Evolutionary conservation across 2,329 filamentous ascomycete genomes (phyloP).

Genomic region (Penicillium sp.): DNA sequence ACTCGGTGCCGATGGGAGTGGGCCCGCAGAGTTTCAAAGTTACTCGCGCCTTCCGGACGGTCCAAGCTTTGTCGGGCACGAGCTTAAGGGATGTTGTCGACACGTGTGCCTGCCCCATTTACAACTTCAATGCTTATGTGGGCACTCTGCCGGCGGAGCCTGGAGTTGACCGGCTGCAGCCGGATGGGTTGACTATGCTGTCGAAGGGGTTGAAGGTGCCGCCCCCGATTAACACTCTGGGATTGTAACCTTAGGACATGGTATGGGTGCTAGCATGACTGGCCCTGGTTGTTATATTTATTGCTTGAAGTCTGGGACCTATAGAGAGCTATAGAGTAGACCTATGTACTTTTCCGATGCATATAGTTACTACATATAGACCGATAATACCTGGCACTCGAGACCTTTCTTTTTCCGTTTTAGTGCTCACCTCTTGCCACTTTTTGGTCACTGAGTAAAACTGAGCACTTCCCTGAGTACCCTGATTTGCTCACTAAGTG

Average conservation of each 20-base stretch:
- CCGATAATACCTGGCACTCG: no score
- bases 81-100: slow-evolving; percentile 52
- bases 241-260: not conserved
- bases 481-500: no score
- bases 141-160: slow-evolving; percentile 47
- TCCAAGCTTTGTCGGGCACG: slow-evolving; percentile 43
- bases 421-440: no score
- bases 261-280: not conserved
- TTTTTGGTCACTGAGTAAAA: no score
- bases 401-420: no score
- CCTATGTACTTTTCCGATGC: no score
- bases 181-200: slow-evolving; percentile 32
- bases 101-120: slow-evolving; percentile 51
- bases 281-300: not conserved
- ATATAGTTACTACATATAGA: no score
- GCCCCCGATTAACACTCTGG: slow-evolving; percentile 31
- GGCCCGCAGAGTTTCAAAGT: slow-evolving; percentile 51
- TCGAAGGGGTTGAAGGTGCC: slow-evolving; percentile 29
- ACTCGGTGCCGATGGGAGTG: slow-evolving; percentile 48
- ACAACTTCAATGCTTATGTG: slow-evolving; percentile 59
- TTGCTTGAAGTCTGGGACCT: not conserved
- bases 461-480: no score
- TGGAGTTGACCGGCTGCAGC: slow-evolving; percentile 37
- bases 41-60: slow-evolving; percentile 39
- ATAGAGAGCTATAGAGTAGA: no score